phyloP scores from a whole-genome alignment of 2,329 filamentous ascomycete genomes.

The Calonectria honghensis region DNA sequence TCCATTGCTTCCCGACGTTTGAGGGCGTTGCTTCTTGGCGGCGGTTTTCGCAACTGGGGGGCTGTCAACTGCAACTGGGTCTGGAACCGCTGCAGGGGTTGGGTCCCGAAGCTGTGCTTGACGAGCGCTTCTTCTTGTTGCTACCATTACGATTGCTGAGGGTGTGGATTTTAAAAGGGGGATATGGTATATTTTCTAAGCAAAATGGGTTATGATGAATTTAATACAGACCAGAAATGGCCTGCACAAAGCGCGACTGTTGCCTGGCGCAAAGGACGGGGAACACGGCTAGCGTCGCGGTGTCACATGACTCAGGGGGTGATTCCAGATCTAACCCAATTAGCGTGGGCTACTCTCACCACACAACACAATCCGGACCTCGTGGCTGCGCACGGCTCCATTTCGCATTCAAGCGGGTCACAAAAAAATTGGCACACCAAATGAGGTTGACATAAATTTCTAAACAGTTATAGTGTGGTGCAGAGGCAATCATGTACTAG shows the following conservation, averaged over 20 bases:
- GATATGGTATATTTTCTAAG: background rate
- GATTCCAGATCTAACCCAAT: background rate
- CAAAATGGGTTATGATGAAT: background rate
- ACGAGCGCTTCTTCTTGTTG: constrained; percentile 14
- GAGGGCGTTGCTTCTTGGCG: background rate
- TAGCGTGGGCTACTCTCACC: background rate
- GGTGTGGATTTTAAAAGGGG: background rate
- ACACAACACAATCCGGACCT: background rate
- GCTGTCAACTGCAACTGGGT: background rate
- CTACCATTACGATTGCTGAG: background rate
- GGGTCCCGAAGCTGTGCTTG: background rate
- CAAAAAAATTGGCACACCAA: too few species aligned
- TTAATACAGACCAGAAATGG: background rate
- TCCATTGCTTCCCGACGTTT: background rate
- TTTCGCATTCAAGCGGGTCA: too few species aligned
- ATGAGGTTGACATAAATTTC: too few species aligned
- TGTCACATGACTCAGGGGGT: background rate
- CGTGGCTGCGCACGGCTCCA: background rate
- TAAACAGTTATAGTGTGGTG: too few species aligned
- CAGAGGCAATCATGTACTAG: too few species aligned
- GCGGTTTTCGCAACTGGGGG: background rate
- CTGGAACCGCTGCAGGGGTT: background rate
- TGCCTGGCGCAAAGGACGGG: background rate
- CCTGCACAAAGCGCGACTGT: background rate
- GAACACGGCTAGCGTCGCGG: background rate